These are phyloP conservation scores for Rhodotorula graminis DNA, from an alignment of 768 basidiomycete genomes.

Conservation along the genomic window DNA sequence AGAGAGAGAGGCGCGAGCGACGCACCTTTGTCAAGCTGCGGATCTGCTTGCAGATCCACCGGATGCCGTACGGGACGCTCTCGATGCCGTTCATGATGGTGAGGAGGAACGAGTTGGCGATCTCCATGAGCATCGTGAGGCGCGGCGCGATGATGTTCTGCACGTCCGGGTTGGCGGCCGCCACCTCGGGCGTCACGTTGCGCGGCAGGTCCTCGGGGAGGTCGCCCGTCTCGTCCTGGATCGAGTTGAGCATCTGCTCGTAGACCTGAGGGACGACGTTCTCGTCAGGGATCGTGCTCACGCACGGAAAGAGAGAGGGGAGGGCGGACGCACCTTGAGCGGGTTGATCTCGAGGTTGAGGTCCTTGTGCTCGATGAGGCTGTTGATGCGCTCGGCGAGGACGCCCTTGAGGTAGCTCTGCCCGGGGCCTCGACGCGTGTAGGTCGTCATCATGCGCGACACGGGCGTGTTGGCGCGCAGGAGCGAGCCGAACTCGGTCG, in stretches of 20 bases:
- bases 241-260: slow-evolving; percentile 99
- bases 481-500: slow-evolving; percentile 97
- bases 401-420: slow-evolving; percentile 98
- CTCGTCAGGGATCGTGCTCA: neutral
- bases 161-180: slow-evolving; percentile 87
- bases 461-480: slow-evolving; percentile 98
- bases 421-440: slow-evolving; percentile 95
- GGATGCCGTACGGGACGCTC: slow-evolving; percentile 95
- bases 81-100: slow-evolving; percentile 99
- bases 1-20: slow-evolving; percentile 40
- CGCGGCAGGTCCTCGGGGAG: slow-evolving; percentile 86
- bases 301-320: neutral
- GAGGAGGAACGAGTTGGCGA: slow-evolving; percentile 91
- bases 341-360: slow-evolving; percentile 99
- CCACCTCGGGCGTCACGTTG: slow-evolving; percentile 89
- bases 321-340: slow-evolving; percentile 63
- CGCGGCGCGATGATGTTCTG: slow-evolving; percentile 97
- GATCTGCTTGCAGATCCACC: slow-evolving; percentile 99
- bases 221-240: slow-evolving; percentile 92
- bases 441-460: slow-evolving; percentile 99
- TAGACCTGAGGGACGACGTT: slow-evolving; percentile 62
- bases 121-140: slow-evolving; percentile 98
- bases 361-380: slow-evolving; percentile 97
- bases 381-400: slow-evolving; percentile 95
- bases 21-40: slow-evolving; percentile 84